phyloP scores from a whole-genome alignment of 2,329 filamentous ascomycete genomes.

The Neofusicoccum sp. region DNA sequence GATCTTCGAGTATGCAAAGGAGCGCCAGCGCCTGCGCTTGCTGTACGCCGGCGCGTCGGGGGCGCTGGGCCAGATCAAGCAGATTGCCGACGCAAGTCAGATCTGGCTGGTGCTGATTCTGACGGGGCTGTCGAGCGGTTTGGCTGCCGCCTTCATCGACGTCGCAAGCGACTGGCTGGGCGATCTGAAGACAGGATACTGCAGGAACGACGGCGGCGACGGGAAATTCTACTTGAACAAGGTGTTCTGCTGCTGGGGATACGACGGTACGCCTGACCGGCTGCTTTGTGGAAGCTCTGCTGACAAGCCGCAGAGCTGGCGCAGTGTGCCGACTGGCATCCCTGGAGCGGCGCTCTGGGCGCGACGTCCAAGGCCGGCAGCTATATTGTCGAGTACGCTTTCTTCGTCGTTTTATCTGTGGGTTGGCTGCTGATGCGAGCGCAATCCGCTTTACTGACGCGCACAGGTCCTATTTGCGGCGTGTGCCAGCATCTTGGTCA shows the following conservation, averaged over 20 bases:
- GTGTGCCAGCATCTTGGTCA: constrained; percentile 74
- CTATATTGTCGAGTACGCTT: constrained; percentile 83
- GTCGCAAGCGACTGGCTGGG: constrained; percentile 90
- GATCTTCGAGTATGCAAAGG: constrained; percentile 98
- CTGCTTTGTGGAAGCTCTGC: neutral
- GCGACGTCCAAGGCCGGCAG: constrained; percentile 64
- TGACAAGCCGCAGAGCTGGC: constrained; percentile 55
- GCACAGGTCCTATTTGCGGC: constrained; percentile 71
- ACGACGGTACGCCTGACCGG: constrained; percentile 55
- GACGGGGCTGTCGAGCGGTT: constrained; percentile 79
- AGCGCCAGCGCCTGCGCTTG: constrained; percentile 80
- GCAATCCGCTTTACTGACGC: constrained; percentile 26
- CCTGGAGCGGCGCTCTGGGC: constrained; percentile 76
- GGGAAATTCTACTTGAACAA: constrained; percentile 89
- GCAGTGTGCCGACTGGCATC: constrained; percentile 82
- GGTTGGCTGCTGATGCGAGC: constrained; percentile 28
- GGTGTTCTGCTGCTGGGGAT: constrained; percentile 89
- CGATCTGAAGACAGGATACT: constrained; percentile 88
- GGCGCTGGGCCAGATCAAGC: constrained; percentile 68
- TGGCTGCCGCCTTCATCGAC: constrained; percentile 84
- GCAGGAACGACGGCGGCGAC: constrained; percentile 71
- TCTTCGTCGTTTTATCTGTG: constrained; percentile 84
- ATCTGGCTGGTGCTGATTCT: constrained; percentile 87
- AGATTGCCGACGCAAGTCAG: constrained; percentile 80
- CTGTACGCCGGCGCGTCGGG: constrained; percentile 66